phyloP scores from a whole-genome alignment of 208 protist species.

The Endotrypanum monterogeii region DNA sequence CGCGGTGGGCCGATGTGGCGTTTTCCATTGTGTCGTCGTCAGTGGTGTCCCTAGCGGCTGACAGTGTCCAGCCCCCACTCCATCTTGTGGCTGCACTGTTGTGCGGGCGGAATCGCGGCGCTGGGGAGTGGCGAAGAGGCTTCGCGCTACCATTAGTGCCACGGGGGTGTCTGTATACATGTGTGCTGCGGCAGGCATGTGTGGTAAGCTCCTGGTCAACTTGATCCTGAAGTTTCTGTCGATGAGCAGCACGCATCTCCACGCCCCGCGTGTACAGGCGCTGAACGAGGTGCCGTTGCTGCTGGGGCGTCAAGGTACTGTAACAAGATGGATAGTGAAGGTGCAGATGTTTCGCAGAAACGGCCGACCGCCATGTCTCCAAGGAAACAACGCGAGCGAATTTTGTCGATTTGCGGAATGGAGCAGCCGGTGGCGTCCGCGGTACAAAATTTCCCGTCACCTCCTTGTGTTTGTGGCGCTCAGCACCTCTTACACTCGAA shows the following conservation, averaged over 20 bases:
- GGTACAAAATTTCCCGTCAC: not conserved
- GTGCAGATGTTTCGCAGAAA: not conserved
- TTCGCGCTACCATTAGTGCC: not conserved
- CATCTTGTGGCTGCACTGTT: not conserved
- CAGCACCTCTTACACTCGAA: not conserved
- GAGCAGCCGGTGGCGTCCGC: not conserved
- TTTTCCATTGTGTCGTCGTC: not conserved
- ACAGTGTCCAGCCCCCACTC: not conserved
- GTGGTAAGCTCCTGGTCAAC: conserved; percentile 14
- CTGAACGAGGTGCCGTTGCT: conserved; percentile 36
- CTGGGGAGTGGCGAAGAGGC: not conserved
- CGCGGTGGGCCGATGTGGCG: not conserved
- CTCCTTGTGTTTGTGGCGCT: not conserved
- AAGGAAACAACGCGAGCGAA: not conserved
- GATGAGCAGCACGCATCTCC: conserved; percentile 18
- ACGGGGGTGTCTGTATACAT: conserved; percentile 11
- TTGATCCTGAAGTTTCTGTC: conserved; percentile 22
- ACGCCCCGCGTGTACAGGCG: conserved; percentile 43
- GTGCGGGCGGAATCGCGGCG: conserved; percentile 5
- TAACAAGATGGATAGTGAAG: conserved; percentile 29
- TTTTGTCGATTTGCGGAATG: not conserved
- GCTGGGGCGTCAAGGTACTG: conserved; percentile 31
- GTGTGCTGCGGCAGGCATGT: not conserved
- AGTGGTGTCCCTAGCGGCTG: not conserved
- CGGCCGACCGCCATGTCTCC: not conserved